A percentile compares a stretch with the other conserved stretches of the same genome.
phyloP scores from a whole-genome alignment of 768 basidiomycete genomes.

The Candolleomyces aberdarensis region DNA sequence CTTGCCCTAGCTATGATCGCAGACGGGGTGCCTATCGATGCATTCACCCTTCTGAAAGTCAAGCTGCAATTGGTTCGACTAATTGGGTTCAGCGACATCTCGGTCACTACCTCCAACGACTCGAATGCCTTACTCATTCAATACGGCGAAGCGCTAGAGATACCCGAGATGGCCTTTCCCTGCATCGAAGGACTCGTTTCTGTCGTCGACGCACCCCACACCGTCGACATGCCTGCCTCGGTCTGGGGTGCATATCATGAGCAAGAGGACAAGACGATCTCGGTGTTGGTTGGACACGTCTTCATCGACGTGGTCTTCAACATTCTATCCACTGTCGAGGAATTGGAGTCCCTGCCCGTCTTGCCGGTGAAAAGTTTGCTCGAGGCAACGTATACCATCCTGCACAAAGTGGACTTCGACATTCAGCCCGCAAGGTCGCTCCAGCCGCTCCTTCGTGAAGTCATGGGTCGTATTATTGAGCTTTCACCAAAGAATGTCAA shows the following conservation, averaged over 20 bases:
- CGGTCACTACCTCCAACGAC: constrained; percentile 40
- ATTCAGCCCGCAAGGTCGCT: constrained; percentile 34
- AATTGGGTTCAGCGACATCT: constrained; percentile 54
- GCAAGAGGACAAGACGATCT: constrained; percentile 39
- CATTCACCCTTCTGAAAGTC: constrained; percentile 52
- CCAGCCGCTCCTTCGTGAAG: constrained; percentile 44
- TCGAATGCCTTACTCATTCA: constrained; percentile 52
- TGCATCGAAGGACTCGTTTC: constrained; percentile 58
- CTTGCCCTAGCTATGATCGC: constrained; percentile 66
- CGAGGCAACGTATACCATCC: constrained; percentile 60
- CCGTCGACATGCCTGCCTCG: constrained; percentile 44
- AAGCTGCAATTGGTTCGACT: constrained; percentile 51
- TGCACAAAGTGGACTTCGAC: constrained; percentile 75
- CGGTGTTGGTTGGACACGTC: constrained; percentile 55
- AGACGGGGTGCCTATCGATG: constrained; percentile 55
- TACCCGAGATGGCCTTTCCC: constrained; percentile 44
- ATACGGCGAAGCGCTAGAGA: constrained; percentile 43
- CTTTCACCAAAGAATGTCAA: constrained; percentile 51
- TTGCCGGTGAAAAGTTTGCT: constrained; percentile 57
- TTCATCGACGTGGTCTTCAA: constrained; percentile 61
- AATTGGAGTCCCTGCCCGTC: constrained; percentile 48
- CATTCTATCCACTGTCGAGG: constrained; percentile 44
- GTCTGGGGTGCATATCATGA: constrained; percentile 35
- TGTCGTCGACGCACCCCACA: constrained; percentile 58
- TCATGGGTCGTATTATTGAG: constrained; percentile 50